phyloP scores from a whole-genome alignment of 1,139 yeast species.

The Scheffersomyces illinoinensis region DNA sequence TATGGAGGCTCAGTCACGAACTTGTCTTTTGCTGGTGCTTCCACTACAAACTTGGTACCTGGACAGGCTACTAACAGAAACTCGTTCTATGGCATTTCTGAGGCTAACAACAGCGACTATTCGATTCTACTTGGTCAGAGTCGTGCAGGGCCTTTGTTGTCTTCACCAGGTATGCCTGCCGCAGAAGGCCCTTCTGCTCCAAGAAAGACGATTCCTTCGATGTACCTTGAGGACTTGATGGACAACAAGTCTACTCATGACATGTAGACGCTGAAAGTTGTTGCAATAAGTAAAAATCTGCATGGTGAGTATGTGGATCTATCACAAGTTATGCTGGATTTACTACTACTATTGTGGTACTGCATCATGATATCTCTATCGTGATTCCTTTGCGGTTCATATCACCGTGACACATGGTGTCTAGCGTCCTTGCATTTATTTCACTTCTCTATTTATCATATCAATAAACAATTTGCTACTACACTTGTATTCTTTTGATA shows the following conservation, averaged over 20 bases:
- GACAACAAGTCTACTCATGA: slow-evolving; percentile 21
- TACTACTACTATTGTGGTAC: too few species aligned
- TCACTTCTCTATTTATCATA: too few species aligned
- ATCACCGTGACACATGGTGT: too few species aligned
- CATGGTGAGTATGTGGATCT: too few species aligned
- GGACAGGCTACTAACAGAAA: slow-evolving; percentile 7
- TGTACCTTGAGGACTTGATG: slow-evolving; percentile 58
- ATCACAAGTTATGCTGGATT: too few species aligned
- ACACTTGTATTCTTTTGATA: too few species aligned
- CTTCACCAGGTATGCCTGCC: background rate
- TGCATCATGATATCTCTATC: too few species aligned
- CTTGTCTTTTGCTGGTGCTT: slow-evolving; percentile 24
- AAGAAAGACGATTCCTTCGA: slow-evolving; percentile 52
- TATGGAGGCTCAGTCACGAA: slow-evolving; percentile 20
- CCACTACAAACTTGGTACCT: slow-evolving; percentile 28
- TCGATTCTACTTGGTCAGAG: slow-evolving; percentile 15
- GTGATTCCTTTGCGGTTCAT: too few species aligned
- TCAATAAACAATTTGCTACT: too few species aligned
- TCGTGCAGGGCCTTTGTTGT: background rate
- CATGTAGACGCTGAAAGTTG: too few species aligned
- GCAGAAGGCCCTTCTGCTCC: slow-evolving; percentile 7
- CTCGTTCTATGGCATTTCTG: slow-evolving; percentile 35
- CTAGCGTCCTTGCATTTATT: too few species aligned
- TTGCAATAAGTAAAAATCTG: too few species aligned
- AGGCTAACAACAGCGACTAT: slow-evolving; percentile 36